Evolutionary conservation across 1,139 yeast species (phyloP).

Genomic region (Eremothecium coryli): DNA sequence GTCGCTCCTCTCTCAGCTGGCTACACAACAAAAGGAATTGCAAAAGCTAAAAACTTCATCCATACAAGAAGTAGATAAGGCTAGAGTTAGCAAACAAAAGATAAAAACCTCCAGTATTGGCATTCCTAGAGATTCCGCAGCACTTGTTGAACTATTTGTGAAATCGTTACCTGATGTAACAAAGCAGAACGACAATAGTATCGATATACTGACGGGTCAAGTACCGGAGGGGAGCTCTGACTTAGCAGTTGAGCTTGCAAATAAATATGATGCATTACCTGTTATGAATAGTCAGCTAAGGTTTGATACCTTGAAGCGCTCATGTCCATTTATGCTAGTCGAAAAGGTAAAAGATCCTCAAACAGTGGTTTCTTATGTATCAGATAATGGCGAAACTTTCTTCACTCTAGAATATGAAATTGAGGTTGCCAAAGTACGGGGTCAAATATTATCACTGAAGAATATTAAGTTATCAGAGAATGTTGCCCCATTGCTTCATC

Average conservation of each 20-base stretch:
- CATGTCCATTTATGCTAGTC: conserved; percentile 6
- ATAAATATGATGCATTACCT: conserved; percentile 10
- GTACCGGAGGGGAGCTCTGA: background rate
- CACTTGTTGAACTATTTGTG: conserved; percentile 1
- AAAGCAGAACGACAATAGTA: background rate
- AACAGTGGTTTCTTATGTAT: background rate
- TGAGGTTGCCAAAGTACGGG: background rate
- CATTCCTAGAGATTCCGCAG: conserved; percentile 1
- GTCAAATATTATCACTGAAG: conserved; percentile 1
- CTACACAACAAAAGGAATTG: conserved; percentile 1
- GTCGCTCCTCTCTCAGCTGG: conserved; percentile 3
- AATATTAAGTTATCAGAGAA: background rate
- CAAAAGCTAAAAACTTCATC: conserved; percentile 3
- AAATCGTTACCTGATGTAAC: background rate
- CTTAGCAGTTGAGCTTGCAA: conserved; percentile 2
- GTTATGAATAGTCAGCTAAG: conserved; percentile 4
- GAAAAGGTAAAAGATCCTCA: background rate
- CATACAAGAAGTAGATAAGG: background rate
- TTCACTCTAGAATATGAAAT: background rate
- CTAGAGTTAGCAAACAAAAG: no score
- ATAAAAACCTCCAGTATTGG: no score
- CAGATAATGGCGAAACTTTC: background rate
- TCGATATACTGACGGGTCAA: no score
- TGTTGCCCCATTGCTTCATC: background rate
- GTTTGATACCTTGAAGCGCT: conserved; percentile 4